phyloP scores from a whole-genome alignment of 1,139 yeast species.

The Saccharomyces hybrid region DNA sequence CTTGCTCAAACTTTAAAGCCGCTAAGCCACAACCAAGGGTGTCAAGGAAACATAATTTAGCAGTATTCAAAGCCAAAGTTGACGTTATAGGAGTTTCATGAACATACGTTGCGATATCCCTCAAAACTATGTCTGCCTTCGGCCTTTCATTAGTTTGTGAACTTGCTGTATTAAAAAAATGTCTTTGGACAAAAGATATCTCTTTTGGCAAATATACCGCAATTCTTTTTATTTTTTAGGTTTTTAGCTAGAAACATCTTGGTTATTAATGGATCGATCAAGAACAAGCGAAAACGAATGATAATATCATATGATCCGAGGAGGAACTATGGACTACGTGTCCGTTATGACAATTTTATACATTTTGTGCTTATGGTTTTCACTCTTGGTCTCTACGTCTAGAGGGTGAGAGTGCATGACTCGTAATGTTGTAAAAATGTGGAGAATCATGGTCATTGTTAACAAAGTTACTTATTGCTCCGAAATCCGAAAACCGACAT shows the following conservation, averaged over 20 bases:
- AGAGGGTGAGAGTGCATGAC: not conserved
- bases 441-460: not conserved
- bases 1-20: constrained; percentile 47
- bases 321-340: too few relatives aligned
- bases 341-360: not conserved
- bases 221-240: not conserved
- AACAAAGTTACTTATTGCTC: not conserved
- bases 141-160: constrained; percentile 34
- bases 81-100: constrained; percentile 42
- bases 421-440: not conserved
- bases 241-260: not conserved
- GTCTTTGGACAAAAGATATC: constrained; percentile 1
- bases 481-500: not conserved
- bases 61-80: constrained; percentile 44
- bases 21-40: constrained; percentile 57
- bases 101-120: constrained; percentile 45
- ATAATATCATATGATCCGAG: not conserved
- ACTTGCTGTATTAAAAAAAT: constrained; percentile 2
- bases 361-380: not conserved
- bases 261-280: not conserved
- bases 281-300: not conserved
- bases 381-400: not conserved
- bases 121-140: constrained; percentile 41
- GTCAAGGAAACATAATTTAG: constrained; percentile 46
- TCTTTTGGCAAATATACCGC: not conserved